These are phyloP conservation scores for Orychophragmus violaceus DNA, from an alignment of 345 rosid species.

Conservation along the genomic window DNA sequence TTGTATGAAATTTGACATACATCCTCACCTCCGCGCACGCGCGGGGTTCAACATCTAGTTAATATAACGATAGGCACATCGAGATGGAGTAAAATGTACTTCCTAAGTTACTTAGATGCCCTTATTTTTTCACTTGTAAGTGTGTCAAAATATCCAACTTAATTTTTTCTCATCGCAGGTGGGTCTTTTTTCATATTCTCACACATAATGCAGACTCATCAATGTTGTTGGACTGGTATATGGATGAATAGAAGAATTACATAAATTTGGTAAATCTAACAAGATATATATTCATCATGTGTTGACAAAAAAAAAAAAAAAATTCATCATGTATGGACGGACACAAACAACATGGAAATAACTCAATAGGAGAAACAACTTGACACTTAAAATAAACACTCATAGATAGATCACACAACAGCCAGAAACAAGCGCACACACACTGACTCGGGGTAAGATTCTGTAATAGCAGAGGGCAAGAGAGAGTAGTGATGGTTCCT, in stretches of 20 bases:
- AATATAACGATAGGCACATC: no score
- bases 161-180: background rate
- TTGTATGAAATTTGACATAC: no score
- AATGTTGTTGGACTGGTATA: no score
- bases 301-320: no score
- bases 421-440: conserved; percentile 4
- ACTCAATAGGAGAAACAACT: background rate
- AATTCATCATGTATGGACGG: conserved; percentile 11
- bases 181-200: background rate
- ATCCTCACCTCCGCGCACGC: no score
- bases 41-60: no score
- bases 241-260: background rate
- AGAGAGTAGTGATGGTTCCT: conserved; percentile 5
- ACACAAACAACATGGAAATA: conserved; percentile 10
- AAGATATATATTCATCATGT: background rate
- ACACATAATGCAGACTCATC: background rate
- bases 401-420: conserved; percentile 5
- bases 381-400: conserved; percentile 3
- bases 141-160: background rate
- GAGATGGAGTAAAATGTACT: no score
- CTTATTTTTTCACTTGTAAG: no score
- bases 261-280: background rate
- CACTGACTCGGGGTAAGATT: conserved; percentile 12
- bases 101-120: no score
- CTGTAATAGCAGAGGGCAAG: background rate